Conservation (phyloP, 2,329 filamentous ascomycete genomes). For the Aspergillus glaucus region DNA sequence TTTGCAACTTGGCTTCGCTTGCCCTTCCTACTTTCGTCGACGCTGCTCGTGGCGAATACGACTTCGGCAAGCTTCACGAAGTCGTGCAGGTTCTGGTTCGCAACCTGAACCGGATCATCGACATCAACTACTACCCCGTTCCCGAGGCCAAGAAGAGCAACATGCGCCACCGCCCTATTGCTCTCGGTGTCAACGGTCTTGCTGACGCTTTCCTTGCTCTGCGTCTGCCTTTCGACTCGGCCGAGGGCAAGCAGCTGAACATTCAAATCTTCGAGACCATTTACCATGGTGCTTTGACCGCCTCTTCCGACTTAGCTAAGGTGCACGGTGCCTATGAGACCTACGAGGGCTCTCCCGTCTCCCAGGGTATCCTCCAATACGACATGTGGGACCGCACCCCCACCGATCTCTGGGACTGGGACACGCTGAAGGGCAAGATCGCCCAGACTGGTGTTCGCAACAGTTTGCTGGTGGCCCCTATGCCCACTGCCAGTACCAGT, state of each 20-base stretch:
- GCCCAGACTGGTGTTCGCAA: slow-evolving; percentile 91
- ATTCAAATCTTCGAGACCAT: slow-evolving; percentile 99
- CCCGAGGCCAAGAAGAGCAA: slow-evolving; percentile 91
- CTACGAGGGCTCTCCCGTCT: slow-evolving; percentile 89
- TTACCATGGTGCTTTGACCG: slow-evolving; percentile 89
- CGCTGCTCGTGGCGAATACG: slow-evolving; percentile 73
- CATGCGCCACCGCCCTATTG: slow-evolving; percentile 92
- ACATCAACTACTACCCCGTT: slow-evolving; percentile 98
- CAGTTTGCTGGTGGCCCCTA: slow-evolving; percentile 88
- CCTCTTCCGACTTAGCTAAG: slow-evolving; percentile 80
- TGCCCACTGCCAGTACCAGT: slow-evolving; percentile 95
- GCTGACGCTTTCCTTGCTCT: slow-evolving; percentile 97
- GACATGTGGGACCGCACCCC: slow-evolving; percentile 98
- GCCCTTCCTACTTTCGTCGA: slow-evolving; percentile 89
- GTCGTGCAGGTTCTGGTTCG: slow-evolving; percentile 86
- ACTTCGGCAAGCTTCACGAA: slow-evolving; percentile 96
- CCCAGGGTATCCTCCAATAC: slow-evolving; percentile 92
- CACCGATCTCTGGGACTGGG: slow-evolving; percentile 95
- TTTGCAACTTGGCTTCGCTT: slow-evolving; percentile 94
- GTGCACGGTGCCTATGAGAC: slow-evolving; percentile 77
- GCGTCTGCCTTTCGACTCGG: slow-evolving; percentile 92
- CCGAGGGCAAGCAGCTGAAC: slow-evolving; percentile 89
- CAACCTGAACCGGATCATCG: slow-evolving; percentile 97
- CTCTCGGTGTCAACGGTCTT: slow-evolving; percentile 93
- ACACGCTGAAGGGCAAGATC: slow-evolving; percentile 78